Evolutionary conservation across 305 asterid species (phyloP).

Genomic region (Fraxinus ornus): DNA sequence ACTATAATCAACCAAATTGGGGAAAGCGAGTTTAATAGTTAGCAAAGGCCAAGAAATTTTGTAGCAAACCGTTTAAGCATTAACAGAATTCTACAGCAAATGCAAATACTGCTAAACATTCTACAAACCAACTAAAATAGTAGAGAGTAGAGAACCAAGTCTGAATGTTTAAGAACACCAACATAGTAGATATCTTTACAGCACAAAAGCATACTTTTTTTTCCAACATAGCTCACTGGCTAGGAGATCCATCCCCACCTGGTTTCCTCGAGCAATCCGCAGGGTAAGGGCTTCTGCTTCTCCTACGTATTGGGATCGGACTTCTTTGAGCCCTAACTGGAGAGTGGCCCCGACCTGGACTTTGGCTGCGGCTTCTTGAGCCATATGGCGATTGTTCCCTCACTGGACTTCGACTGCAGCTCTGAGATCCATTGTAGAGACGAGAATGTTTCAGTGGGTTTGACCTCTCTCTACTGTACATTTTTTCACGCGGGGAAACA

Average conservation of each 20-base stretch:
- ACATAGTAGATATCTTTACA: background rate
- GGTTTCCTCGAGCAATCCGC: constrained; percentile 36
- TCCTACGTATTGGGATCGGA: constrained; percentile 41
- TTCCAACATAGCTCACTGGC: constrained; percentile 25
- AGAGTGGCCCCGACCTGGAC: constrained; percentile 46
- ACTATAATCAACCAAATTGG: background rate
- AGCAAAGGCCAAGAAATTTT: background rate
- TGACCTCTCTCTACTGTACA: constrained; percentile 64
- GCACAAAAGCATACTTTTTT: background rate
- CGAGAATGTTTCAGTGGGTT: constrained; percentile 51
- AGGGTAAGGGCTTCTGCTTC: constrained; percentile 51
- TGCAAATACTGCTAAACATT: background rate
- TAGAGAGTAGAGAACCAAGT: background rate
- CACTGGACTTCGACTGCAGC: constrained; percentile 43
- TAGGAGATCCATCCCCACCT: constrained; percentile 45
- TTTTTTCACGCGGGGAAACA: constrained; percentile 55
- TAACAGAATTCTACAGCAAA: background rate
- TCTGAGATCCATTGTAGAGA: constrained; percentile 34
- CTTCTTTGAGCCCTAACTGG: constrained; percentile 29
- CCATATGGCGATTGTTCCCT: constrained; percentile 60
- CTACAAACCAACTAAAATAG: background rate
- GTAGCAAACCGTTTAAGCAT: background rate
- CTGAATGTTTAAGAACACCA: background rate
- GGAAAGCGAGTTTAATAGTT: background rate
- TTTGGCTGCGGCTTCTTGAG: constrained; percentile 68